Evolutionary conservation across 257 asterid species (phyloP), one percentile per base, ranked within the genome.

Genomic region (Sherardia arvensis): DNA sequence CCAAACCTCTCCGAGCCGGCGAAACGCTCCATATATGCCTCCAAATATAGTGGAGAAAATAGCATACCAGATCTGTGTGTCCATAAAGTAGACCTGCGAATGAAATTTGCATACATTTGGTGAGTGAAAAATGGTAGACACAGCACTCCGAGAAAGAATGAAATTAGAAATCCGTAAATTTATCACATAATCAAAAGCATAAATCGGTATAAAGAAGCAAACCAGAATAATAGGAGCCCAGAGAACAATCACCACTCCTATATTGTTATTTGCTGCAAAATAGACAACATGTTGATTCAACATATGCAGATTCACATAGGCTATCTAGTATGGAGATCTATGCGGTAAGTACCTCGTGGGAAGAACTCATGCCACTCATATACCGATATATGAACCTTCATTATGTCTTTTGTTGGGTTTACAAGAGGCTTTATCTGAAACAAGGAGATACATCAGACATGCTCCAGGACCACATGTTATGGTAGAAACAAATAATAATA

Each of bases 1-100:
- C 59, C 48, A 66, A 48, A 68, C 98, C 98, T 92, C 98, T 76
- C 98, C 98, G 62, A 91, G 93, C 60, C 98, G 96, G 53, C 98
- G 96, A 77, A 91, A 91, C 57, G 98, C 98, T 38, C 98, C 98
- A 81, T 88, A 92, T 78, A 92, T 85, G 33, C 98, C 98, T 28
- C 98, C 98, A 82, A 86, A 85, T 80, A 88, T 84, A 61, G 98
- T 92, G 77, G 98, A 89, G 87, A 92, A 92, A 63, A 92, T 92
- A 61, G 98, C 98, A 79, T 92, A 92, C 98, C 98, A 92, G 65
- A 92, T 92, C 74, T 92, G 98, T 62, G 87, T 84, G 76, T 92
- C 98, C 97, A 92, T 89, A 78, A 92, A 92, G 75, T 92, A 92
- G 62, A 92, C 99, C 99, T 92, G 85, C 58, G 66, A 69, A 28